These are phyloP conservation scores for Boletus sp. DNA, from an alignment of 768 basidiomycete species.

Conservation along the genomic window DNA sequence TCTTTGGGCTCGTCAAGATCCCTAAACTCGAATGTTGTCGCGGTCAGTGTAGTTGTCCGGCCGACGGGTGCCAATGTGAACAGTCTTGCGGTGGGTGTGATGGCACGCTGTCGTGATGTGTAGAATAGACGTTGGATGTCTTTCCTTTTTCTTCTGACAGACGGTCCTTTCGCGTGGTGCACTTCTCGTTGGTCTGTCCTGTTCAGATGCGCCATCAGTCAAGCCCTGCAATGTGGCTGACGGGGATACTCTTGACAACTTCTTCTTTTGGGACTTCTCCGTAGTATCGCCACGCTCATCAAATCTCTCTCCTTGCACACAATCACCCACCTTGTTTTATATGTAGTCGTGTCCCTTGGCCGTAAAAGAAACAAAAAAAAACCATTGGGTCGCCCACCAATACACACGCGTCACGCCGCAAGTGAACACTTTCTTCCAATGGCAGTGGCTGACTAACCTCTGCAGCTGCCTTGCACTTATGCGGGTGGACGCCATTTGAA, in stretches of 20 bases:
- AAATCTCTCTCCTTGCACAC: neutral
- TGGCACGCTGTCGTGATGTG: neutral
- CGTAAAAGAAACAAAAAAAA: no score
- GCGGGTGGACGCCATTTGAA: neutral
- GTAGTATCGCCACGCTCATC: neutral
- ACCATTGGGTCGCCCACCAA: no score
- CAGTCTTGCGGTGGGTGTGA: conserved; percentile 52
- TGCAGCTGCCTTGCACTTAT: no score
- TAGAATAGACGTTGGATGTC: neutral
- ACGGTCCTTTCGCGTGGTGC: neutral
- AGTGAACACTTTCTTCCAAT: no score
- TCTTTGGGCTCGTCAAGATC: conserved; percentile 50
- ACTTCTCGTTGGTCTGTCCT: neutral
- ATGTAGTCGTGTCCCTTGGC: neutral
- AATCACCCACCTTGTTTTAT: neutral
- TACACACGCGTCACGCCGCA: no score
- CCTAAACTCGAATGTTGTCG: conserved; percentile 70
- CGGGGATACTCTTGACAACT: neutral
- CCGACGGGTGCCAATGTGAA: conserved; percentile 53
- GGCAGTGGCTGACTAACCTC: no score
- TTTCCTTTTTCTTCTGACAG: neutral
- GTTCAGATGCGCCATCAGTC: neutral
- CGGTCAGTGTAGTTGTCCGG: conserved; percentile 57
- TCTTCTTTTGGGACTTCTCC: neutral
- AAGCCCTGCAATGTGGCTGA: neutral